Evolutionary conservation across 306 rosid genomes (phyloP), one percentile per base, ranked within the genome.

Genomic region (Trifolium fragiferum): DNA sequence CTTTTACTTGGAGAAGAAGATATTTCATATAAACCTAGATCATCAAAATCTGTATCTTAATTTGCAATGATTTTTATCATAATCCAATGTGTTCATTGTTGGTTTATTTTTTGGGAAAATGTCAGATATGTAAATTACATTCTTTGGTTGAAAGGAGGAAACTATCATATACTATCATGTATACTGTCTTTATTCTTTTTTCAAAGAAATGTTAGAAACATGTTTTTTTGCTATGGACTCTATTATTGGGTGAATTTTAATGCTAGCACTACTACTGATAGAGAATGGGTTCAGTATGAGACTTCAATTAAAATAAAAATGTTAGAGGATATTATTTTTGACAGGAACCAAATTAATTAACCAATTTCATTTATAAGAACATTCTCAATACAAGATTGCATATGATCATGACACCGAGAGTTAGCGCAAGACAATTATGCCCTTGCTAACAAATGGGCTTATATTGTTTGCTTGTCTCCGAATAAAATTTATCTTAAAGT

Each of bases 1-100:
- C 97, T 93, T 77, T 81, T 93, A 85, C 92, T 91, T 62, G 92
- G 97, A 68, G 92, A 93, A 82, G 91, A 93, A 68, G 80, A 82
- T 81, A 50, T 51, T 55, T 80, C 70, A 47, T 87, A 84, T 74
- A 87, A 65, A 80, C 90, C 91, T 64, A 79, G 18, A 58, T 40
- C 74, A 71, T 59, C 74, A 75, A 58, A 76, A 77, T 14, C 25
- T 74, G 76, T 65, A 33, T 74, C 84, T 44, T 84, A 72, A 68
- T 69, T 60, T 63, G 65, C 9, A 51, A 54, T 55, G 35, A 46
- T 70, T 64, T 70, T 54, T 38, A 16, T 60, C 19, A 66, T 23
- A 37, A 27, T 67, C 59, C 37, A 59, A 20, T 66, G 2, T 80
- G 58, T 57, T 68, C 67, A 37, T 35, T 67, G 30, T 33, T 79